phyloP scores from a whole-genome alignment of 1,284 basidiomycete genomes.

The Boletellus deceptivus region DNA sequence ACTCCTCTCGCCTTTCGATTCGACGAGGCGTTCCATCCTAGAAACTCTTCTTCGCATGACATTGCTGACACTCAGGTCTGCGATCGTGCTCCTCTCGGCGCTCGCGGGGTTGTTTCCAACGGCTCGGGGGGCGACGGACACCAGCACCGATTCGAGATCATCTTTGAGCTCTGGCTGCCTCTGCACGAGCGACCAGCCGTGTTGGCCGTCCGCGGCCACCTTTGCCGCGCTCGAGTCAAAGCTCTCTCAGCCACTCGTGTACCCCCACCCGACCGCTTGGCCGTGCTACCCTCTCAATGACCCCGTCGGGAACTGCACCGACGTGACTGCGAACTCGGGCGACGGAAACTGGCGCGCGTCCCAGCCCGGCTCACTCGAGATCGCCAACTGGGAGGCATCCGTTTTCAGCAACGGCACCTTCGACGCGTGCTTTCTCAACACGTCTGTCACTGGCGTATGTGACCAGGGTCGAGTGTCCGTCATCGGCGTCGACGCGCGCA shows the following conservation, averaged over 20 bases:
- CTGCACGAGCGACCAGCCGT: slow-evolving; percentile 20
- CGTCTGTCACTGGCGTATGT: neutral
- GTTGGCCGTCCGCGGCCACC: slow-evolving; percentile 40
- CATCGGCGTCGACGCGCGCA: neutral
- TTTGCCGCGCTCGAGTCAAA: slow-evolving; percentile 33
- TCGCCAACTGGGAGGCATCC: no score
- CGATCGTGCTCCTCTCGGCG: no score
- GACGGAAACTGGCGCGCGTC: no score
- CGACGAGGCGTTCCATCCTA: no score
- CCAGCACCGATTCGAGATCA: no score
- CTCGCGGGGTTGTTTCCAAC: no score
- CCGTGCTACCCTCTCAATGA: slow-evolving; percentile 25
- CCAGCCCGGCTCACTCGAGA: no score
- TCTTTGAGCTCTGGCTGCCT: neutral
- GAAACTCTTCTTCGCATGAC: no score
- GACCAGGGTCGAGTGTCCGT: neutral
- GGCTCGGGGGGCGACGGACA: no score
- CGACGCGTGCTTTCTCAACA: neutral
- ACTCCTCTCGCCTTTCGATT: no score
- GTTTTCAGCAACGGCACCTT: neutral
- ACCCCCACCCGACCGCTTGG: slow-evolving; percentile 26
- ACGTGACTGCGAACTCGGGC: neutral
- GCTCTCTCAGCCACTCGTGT: slow-evolving; percentile 32
- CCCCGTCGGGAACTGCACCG: slow-evolving; percentile 24
- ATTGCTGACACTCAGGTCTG: no score